Percentiles rank a stretch among this genome's conserved stretches.
Conservation (phyloP, 2,329 filamentous ascomycete species). For the Pseudogymnoascus sp. region DNA sequence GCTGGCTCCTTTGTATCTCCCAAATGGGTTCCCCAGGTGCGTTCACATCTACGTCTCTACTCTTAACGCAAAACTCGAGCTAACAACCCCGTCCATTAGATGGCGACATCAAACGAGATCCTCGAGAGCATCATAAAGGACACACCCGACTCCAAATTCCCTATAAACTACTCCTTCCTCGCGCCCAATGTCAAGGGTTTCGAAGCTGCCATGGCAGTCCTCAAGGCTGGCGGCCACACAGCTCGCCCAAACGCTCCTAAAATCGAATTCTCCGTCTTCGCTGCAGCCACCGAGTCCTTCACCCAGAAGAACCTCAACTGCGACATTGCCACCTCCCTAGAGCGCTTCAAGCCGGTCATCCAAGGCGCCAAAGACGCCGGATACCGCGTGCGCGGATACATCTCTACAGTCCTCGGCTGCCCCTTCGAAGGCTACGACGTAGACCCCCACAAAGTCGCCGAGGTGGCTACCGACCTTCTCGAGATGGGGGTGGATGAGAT, state of each 20-base stretch:
- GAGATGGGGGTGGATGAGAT: constrained; percentile 90
- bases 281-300: constrained; percentile 74
- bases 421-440: constrained; percentile 65
- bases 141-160: constrained; percentile 45
- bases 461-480: constrained; percentile 62
- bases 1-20: constrained; percentile 76
- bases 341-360: constrained; percentile 64
- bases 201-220: constrained; percentile 50
- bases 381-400: constrained; percentile 67
- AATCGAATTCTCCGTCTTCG: constrained; percentile 72
- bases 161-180: constrained; percentile 72
- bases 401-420: constrained; percentile 74
- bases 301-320: constrained; percentile 78
- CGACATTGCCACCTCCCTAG: constrained; percentile 65
- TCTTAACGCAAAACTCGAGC: background rate
- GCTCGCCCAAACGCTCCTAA: constrained; percentile 31
- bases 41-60: constrained; percentile 10
- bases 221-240: constrained; percentile 31
- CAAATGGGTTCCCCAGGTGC: constrained; percentile 76
- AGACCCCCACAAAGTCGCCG: constrained; percentile 54
- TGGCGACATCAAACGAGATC: constrained; percentile 72
- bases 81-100: constrained; percentile 39
- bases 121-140: constrained; percentile 59
- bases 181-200: constrained; percentile 71
- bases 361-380: constrained; percentile 56